Conservation (phyloP, 1,284 basidiomycete species). For the Phellopilus nigrolimitatus region DNA sequence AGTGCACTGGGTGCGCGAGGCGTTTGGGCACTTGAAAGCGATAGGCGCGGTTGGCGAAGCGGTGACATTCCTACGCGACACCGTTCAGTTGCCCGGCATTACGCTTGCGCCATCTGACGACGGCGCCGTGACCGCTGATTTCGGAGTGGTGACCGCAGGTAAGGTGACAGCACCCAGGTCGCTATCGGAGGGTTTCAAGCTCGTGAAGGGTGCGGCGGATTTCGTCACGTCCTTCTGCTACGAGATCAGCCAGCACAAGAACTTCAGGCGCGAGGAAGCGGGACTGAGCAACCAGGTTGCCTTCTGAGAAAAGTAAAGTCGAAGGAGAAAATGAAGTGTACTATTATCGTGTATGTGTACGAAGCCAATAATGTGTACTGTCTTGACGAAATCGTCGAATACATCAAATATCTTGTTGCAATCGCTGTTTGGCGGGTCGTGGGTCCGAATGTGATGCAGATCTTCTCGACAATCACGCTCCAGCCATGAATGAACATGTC, state of each 20-base stretch:
- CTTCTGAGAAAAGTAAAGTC: conserved; percentile 33
- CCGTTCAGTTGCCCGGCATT: conserved; percentile 43
- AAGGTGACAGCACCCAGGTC: conserved; percentile 39
- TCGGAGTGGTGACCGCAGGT: conserved; percentile 58
- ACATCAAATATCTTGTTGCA: no score
- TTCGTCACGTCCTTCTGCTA: conserved; percentile 57
- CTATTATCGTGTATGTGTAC: no score
- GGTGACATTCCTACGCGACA: conserved; percentile 43
- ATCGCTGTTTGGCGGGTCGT: no score
- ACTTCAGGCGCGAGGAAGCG: conserved; percentile 54
- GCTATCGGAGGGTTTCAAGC: conserved; percentile 37
- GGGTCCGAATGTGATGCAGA: no score
- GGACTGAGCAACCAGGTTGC: conserved; percentile 52
- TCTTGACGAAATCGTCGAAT: no score
- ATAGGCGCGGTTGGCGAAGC: conserved; percentile 74
- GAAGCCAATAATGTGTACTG: no score
- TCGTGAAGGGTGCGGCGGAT: conserved; percentile 42
- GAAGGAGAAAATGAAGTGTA: neutral
- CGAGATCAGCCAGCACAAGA: conserved; percentile 60
- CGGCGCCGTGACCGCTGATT: conserved; percentile 38
- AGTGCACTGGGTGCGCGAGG: conserved; percentile 71
- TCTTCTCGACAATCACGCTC: no score
- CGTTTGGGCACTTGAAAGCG: conserved; percentile 75
- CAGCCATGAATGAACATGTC: no score
- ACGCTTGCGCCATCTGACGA: conserved; percentile 36